These are phyloP conservation scores for Gyrodon lividus DNA, from an alignment of 768 basidiomycete genomes.

Conservation along the genomic window DNA sequence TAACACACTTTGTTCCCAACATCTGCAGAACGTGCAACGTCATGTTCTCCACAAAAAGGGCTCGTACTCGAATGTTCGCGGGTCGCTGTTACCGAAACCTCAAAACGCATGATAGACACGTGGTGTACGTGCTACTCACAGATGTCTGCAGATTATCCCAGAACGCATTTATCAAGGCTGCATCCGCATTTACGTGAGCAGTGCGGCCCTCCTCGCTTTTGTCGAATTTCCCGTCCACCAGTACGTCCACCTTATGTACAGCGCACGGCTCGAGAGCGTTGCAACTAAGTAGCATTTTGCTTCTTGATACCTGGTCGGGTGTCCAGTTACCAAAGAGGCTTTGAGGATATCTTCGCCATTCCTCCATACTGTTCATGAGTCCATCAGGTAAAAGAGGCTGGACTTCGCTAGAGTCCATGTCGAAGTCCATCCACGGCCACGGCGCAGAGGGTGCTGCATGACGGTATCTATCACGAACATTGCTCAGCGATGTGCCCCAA, in stretches of 20 bases:
- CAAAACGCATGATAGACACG: not conserved
- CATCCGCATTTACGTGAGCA: slow-evolving; percentile 6
- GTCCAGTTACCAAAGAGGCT: slow-evolving; percentile 38
- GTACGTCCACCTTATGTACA: slow-evolving; percentile 27
- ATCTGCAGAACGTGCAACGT: slow-evolving; percentile 53
- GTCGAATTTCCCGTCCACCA: slow-evolving; percentile 17
- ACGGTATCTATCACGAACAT: slow-evolving; percentile 27
- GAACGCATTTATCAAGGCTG: slow-evolving; percentile 25
- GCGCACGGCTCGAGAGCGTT: slow-evolving; percentile 6
- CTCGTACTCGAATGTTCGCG: slow-evolving; percentile 42
- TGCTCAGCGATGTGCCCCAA: not conserved
- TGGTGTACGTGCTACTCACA: slow-evolving; percentile 30
- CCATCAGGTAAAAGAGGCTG: slow-evolving; percentile 14
- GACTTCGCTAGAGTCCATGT: slow-evolving; percentile 24
- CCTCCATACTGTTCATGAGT: not conserved
- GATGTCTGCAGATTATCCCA: slow-evolving; percentile 29
- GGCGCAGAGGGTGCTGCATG: slow-evolving; percentile 42
- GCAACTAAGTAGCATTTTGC: slow-evolving; percentile 23
- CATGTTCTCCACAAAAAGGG: slow-evolving; percentile 52
- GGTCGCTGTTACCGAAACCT: slow-evolving; percentile 24
- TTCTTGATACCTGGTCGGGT: slow-evolving; percentile 29
- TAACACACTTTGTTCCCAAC: slow-evolving; percentile 51
- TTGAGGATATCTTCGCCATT: slow-evolving; percentile 32
- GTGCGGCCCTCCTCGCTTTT: slow-evolving; percentile 1
- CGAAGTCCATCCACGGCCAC: slow-evolving; percentile 43